Evolutionary conservation across 2,329 filamentous ascomycete species (phyloP), one percentile per base, ranked within the genome.

Genomic region (Penicillium sclerotiorum): DNA sequence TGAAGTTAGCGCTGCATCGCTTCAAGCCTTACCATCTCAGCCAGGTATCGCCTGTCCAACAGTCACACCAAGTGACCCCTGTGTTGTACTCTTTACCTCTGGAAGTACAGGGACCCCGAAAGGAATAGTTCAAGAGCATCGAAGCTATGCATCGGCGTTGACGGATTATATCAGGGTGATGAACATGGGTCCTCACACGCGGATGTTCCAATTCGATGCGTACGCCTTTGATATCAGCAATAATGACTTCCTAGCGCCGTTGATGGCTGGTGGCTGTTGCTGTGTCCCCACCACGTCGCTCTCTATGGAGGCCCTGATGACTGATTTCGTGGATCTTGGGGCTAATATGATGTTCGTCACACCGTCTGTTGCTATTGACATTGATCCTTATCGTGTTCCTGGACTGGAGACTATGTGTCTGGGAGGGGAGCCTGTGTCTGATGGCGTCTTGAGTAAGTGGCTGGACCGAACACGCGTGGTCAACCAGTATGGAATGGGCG

Each of bases 201-300:
- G 63, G 4, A 37, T 63, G 13, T 59, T 65, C 38, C 60, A 64
- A 27, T 64, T 66, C 38, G 62, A 62, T 37, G 56, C 56, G 1
- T 64, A 66, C 36, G 56, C 62, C 2, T 66, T 65, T 36, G 64
- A 65, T 25, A 64, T 66, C 47, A 63, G 62, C 32, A 63, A 64
- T 15, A 58, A 59, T 33, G 63, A 66, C 23, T 61, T 56, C 32
- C 42, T 66, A 6, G 45, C 52, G 1, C 36, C 61, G 13, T 53
- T 66, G 1, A 51, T 55, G 0, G 53, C 56, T 1, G 63, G 63
- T 12, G 63, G 61, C 2, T 65, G 62, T 32, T 62, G 61, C 35
- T 66, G 63, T 25, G 60, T 66, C 1, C 62, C 63, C 2, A 59
- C 59, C 0, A 36, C 48, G 1, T 52, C 41, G 6, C 41, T 53